Evolutionary conservation across 495 filamentous ascomycete species (phyloP), one percentile per base, ranked within the genome.

Genomic region (Aspergillus indologenus): DNA sequence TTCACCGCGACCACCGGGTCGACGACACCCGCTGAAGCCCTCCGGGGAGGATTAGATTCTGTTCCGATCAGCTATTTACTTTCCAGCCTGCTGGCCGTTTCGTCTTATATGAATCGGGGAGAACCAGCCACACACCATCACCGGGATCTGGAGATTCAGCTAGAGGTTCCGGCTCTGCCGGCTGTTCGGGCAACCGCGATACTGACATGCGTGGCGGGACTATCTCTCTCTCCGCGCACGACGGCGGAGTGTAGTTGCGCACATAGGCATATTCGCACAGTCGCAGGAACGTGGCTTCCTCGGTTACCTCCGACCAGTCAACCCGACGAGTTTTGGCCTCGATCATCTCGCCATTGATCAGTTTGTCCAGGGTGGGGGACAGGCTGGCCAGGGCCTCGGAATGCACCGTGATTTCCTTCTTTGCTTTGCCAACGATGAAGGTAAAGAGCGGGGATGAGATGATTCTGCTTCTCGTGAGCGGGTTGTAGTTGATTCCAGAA

Each of bases 221-320:
- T 22, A 7, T 19, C 50, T n/a, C n/a, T n/a, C 49, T 21, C 1
- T 43, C 12, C 26, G 26, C 9, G 23, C 45, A 60, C 9, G 43
- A 8, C 8, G 64, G 63, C 5, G 62, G 61, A 0, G 61, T 69
- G 55, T 70, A 70, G 34, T 70, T 56, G 5, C 58, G 29, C 0
- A 47, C 4, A 34, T 72, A 72, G 4, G 64, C 66, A 50, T 59
- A 70, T 66, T 72, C 64, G 56, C 63, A 70, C 15, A 72, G 51
- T 34, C 62, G 62, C 54, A 56, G 8, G 40, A 72, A 72, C 1
- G 62, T 72, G 7, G 63, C 59, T 45, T 56, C 56, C 21, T 68
- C 64, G 29, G n/a, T n/a, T n/a, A 70, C 54, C 40, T 72, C 60
- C 15, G 58, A 42, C 69, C 67, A 68, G 29, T 68, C 63, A 22